These are phyloP conservation scores for Botrytis paeoniae DNA, from an alignment of 2,329 filamentous ascomycete species.

Conservation along the genomic window DNA sequence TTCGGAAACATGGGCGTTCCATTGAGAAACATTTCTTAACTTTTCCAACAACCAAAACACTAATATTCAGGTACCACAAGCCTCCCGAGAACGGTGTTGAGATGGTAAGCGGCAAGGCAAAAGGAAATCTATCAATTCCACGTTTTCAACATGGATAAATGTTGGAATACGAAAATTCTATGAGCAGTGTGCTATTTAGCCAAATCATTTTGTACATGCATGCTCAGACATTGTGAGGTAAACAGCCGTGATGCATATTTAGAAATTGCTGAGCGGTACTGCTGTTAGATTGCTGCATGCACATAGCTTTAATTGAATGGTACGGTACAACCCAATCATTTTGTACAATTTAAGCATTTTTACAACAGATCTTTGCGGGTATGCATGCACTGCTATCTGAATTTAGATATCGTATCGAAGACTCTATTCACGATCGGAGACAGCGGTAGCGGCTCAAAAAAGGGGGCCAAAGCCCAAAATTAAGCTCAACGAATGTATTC, in stretches of 20 bases:
- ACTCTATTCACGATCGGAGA: background rate
- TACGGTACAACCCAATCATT: background rate
- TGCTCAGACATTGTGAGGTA: background rate
- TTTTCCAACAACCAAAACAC: background rate
- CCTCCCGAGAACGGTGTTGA: constrained; percentile 7
- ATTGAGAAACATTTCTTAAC: background rate
- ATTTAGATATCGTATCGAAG: constrained; percentile 7
- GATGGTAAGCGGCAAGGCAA: constrained; percentile 1
- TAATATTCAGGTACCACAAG: constrained; percentile 9
- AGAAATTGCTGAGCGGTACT: background rate
- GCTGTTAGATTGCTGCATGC: constrained; percentile 4
- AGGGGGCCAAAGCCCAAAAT: background rate
- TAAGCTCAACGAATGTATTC: background rate
- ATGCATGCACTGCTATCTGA: constrained; percentile 13
- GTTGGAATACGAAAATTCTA: constrained; percentile 4
- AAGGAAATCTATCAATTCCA: constrained; percentile 6
- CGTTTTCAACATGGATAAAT: constrained; percentile 10
- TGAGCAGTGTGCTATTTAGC: constrained; percentile 1
- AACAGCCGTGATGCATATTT: constrained; percentile 9
- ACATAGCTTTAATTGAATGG: constrained; percentile 5
- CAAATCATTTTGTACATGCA: constrained; percentile 5
- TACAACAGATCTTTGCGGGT: constrained; percentile 5
- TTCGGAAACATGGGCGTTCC: background rate
- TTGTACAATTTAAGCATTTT: background rate
- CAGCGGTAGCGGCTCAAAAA: background rate